A percentile compares a stretch with the other conserved stretches of the same genome.
Conservation (phyloP, 2,329 filamentous ascomycete species). For the Epichloe baconii region DNA sequence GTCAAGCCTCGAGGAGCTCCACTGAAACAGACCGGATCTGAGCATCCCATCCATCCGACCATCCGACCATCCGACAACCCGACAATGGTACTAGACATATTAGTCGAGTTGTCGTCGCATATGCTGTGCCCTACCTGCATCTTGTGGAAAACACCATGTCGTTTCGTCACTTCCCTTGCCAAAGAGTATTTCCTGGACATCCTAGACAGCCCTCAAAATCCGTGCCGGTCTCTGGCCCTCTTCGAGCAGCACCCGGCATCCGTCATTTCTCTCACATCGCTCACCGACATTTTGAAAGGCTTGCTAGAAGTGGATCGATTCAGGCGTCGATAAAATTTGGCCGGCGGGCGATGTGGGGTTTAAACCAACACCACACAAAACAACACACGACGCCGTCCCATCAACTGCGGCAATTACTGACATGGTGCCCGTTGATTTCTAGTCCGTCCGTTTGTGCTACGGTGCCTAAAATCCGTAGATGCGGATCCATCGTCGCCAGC, state of each 20-base stretch:
- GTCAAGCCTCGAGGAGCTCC: background rate
- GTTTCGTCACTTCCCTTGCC: background rate
- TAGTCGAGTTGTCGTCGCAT: background rate
- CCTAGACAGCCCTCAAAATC: background rate
- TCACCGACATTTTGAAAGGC: constrained; percentile 7
- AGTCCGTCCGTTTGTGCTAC: too few relatives aligned
- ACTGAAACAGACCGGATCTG: constrained; percentile 1
- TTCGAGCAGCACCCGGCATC: background rate
- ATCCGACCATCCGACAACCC: background rate
- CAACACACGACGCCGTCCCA: background rate
- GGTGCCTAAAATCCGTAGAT: too few relatives aligned
- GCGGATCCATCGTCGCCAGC: too few relatives aligned
- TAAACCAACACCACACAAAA: too few relatives aligned
- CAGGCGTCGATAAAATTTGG: constrained; percentile 1
- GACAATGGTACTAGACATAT: background rate
- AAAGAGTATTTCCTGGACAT: background rate
- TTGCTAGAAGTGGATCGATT: constrained; percentile 1
- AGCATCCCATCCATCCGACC: background rate
- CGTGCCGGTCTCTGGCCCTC: too few relatives aligned
- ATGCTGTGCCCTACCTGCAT: background rate
- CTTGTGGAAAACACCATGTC: background rate
- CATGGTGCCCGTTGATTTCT: background rate
- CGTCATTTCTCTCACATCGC: background rate
- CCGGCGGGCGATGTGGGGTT: constrained; percentile 2
- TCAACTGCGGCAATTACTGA: background rate